A percentile compares a stretch with the other conserved stretches of the same genome.
phyloP scores from a whole-genome alignment of 805 yeast species.

The Cyberlindnera galapagoensis region DNA sequence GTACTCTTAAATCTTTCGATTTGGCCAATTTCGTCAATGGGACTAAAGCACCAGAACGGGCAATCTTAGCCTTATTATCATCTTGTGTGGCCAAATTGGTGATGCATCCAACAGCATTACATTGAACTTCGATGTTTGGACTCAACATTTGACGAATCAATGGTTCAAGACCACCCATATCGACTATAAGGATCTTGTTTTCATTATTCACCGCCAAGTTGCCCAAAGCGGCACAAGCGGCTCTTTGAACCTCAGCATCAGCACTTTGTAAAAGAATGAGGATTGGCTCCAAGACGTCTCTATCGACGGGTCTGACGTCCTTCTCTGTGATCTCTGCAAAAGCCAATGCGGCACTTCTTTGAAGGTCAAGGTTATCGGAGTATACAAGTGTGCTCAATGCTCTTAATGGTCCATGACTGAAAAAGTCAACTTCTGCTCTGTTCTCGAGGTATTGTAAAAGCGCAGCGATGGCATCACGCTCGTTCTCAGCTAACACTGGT shows the following conservation, averaged over 20 bases:
- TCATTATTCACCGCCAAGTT: slow-evolving; percentile 95
- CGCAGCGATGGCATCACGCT: slow-evolving; percentile 92
- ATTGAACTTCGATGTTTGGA: slow-evolving; percentile 94
- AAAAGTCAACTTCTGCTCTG: slow-evolving; percentile 81
- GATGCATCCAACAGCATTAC: slow-evolving; percentile 98
- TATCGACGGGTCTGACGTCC: slow-evolving; percentile 82
- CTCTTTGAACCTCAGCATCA: slow-evolving; percentile 94
- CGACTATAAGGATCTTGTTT: slow-evolving; percentile 87
- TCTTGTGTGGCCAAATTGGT: slow-evolving; percentile 98
- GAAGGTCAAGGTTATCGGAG: slow-evolving; percentile 90
- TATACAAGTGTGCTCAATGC: slow-evolving; percentile 91
- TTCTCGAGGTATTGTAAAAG: slow-evolving; percentile 85
- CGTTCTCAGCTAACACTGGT: slow-evolving; percentile 88
- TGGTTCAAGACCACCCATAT: slow-evolving; percentile 97
- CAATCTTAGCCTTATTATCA: slow-evolving; percentile 92
- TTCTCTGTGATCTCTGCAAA: slow-evolving; percentile 98
- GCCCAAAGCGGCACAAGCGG: slow-evolving; percentile 99
- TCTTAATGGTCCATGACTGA: slow-evolving; percentile 73
- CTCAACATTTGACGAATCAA: slow-evolving; percentile 97
- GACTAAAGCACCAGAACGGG: slow-evolving; percentile 90
- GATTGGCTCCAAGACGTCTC: slow-evolving; percentile 92
- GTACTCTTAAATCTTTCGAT: slow-evolving; percentile 91
- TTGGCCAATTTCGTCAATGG: slow-evolving; percentile 94
- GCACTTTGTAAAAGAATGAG: slow-evolving; percentile 76
- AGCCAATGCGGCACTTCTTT: slow-evolving; percentile 95